Base-by-base conservation (phyloP, 768 basidiomycete species). In the Dentipellis sp. region DNA sequence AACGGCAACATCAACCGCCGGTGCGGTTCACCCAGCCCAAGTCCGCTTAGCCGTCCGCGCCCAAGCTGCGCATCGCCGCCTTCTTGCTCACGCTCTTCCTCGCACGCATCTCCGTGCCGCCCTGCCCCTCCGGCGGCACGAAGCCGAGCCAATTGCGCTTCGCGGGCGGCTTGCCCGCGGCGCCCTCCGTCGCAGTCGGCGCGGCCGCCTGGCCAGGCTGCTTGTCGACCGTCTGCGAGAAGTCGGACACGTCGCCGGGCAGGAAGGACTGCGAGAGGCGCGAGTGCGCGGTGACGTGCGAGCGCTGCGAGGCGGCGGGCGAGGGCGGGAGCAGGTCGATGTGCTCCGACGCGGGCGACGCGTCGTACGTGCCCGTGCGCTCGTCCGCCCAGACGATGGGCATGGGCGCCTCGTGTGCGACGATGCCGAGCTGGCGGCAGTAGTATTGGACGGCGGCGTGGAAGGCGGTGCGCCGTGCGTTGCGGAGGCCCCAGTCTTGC, bases 381-480 rank as follows among this genome's bases (percentile, higher is more conserved):
- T 59, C 55, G 47, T 72, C 65, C 39, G 68, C 54, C 65, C 69
- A 82, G 42, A 77, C 72, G 60, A 91, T 64, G 10, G 88, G 88
- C 52, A 84, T 69, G 14, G 83, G 74, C 2, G 87, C 76, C 62
- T 80, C 76, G 68, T 73, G 74, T 59, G 78, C 81, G 19, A 71
- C 71, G 62, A 91, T 88, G 36, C 79, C 83, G 9, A 90, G 78
- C 64, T 87, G 79, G 54, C 75, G 78, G 63, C 79, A 86, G 67
- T 84, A 90, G 62, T 83, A 78, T 62, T 88, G 81, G 19, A 82
- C 83, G 1, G 89, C 88, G 9, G 86, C 86, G 64, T 88, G 81
- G 73, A 91, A 91, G 2, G 88, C 84, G 0, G 88, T 91, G 65
- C 78, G 82, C 49, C 87, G 79, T 10, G 76, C 68, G 58, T 72